These are phyloP conservation scores for Tephrocybe sp. DNA, from an alignment of 768 basidiomycete genomes.

Conservation along the genomic window DNA sequence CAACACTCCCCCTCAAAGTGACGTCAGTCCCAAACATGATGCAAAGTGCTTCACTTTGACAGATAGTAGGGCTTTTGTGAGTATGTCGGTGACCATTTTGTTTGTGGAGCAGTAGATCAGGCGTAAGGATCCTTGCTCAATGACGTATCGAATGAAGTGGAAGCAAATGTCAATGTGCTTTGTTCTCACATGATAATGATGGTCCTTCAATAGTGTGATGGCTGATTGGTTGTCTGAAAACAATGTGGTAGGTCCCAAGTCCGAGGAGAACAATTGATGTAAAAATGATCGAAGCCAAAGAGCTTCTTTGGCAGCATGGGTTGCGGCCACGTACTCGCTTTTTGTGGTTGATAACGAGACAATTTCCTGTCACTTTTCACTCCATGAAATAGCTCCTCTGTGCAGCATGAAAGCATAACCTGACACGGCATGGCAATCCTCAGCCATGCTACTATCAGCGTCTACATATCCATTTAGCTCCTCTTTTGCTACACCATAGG, in stretches of 20 bases:
- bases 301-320: slow-evolving; percentile 26
- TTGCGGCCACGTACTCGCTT: slow-evolving; percentile 27
- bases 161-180: slow-evolving; percentile 2
- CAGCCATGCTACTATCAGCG: slow-evolving; percentile 19
- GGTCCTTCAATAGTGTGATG: slow-evolving; percentile 3
- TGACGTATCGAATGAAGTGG: slow-evolving; percentile 19
- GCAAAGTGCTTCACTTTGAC: neutral
- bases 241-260: neutral
- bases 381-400: slow-evolving; percentile 21
- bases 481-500: too few species aligned
- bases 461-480: slow-evolving; percentile 20
- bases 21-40: neutral
- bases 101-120: slow-evolving; percentile 23
- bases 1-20: neutral
- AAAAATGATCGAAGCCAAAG: slow-evolving; percentile 29
- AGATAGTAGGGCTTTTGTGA: neutral
- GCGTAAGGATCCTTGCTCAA: slow-evolving; percentile 17
- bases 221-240: slow-evolving; percentile 8
- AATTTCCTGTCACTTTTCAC: slow-evolving; percentile 1
- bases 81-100: slow-evolving; percentile 11
- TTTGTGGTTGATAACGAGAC: slow-evolving; percentile 18
- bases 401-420: slow-evolving; percentile 27
- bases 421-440: slow-evolving; percentile 26
- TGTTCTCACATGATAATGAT: slow-evolving; percentile 1
- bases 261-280: slow-evolving; percentile 13